Conservation (phyloP, 1,139 yeast genomes). For the Taphrina sp. region DNA sequence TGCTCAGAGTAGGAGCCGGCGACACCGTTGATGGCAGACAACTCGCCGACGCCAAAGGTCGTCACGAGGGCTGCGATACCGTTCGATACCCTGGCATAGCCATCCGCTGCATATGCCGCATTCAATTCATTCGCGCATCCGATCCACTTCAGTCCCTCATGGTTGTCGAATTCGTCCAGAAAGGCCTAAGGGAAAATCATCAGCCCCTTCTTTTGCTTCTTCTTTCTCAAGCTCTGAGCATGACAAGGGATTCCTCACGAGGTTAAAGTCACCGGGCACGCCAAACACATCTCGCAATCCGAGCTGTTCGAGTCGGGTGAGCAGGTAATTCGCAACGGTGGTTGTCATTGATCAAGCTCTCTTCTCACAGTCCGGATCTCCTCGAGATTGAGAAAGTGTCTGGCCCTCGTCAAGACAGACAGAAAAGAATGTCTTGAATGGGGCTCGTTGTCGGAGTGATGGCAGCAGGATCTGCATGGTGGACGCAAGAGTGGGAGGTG, state of each 20-base stretch:
- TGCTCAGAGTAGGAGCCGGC: constrained; percentile 81
- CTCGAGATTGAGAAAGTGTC: no score
- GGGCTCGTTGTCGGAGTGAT: no score
- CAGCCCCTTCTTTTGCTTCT: no score
- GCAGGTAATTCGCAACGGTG: constrained; percentile 52
- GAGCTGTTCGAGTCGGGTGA: constrained; percentile 52
- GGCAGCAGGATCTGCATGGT: no score
- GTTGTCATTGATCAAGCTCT: no score
- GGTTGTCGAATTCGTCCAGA: constrained; percentile 28
- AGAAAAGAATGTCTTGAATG: no score
- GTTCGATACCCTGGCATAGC: constrained; percentile 59
- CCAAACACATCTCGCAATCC: constrained; percentile 53
- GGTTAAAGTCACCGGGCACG: constrained; percentile 63
- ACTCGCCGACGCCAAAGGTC: constrained; percentile 57
- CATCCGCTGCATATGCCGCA: constrained; percentile 77
- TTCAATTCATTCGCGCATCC: constrained; percentile 64
- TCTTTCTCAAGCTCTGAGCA: no score
- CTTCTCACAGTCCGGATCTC: no score
- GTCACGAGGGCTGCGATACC: constrained; percentile 33
- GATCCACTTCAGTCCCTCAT: constrained; percentile 53
- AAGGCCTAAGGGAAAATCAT: constrained; percentile 11
- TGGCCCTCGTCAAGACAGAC: no score
- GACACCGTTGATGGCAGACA: constrained; percentile 72
- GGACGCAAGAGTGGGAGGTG: no score
- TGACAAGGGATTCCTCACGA: constrained; percentile 39